These are phyloP conservation scores for Mrakia frigida DNA, from an alignment of 768 basidiomycete genomes.

Conservation along the genomic window DNA sequence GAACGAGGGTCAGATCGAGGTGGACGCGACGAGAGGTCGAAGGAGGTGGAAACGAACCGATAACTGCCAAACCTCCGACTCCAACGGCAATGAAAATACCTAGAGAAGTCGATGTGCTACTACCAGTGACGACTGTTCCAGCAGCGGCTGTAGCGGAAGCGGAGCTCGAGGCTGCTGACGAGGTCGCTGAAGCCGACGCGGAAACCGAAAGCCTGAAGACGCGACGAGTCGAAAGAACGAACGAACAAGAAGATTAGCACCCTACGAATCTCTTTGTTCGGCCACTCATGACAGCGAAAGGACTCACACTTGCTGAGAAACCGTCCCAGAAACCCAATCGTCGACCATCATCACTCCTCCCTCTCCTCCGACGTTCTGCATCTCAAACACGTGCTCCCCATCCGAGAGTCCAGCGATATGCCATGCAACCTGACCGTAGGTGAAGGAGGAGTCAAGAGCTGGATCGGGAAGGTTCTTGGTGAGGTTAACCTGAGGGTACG, in stretches of 20 bases:
- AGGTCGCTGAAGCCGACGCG: background rate
- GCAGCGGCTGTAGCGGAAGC: background rate
- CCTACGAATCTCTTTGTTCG: no score
- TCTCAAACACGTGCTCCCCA: background rate
- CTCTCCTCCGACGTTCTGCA: slow-evolving; percentile 18
- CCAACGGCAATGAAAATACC: slow-evolving; percentile 22
- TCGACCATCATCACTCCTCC: slow-evolving; percentile 21
- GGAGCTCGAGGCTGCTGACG: background rate
- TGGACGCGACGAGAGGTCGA: background rate
- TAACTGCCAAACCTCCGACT: slow-evolving; percentile 2
- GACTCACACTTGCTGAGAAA: slow-evolving; percentile 10
- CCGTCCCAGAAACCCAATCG: slow-evolving; percentile 4
- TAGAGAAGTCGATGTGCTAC: background rate
- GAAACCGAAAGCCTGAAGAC: background rate
- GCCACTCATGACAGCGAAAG: no score
- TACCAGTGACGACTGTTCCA: background rate
- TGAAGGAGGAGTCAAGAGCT: background rate
- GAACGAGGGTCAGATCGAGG: background rate
- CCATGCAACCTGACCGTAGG: slow-evolving; percentile 13
- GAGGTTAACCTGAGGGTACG: background rate
- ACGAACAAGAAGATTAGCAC: background rate
- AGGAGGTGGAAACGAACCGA: background rate
- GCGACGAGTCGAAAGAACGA: background rate
- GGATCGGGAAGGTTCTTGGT: slow-evolving; percentile 12
- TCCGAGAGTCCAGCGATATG: slow-evolving; percentile 4